Percentiles rank a stretch among this genome's conserved stretches.
These are phyloP conservation scores for Xerophyta viscosa DNA, from an alignment of 106 monocot genomes.

Conservation along the genomic window DNA sequence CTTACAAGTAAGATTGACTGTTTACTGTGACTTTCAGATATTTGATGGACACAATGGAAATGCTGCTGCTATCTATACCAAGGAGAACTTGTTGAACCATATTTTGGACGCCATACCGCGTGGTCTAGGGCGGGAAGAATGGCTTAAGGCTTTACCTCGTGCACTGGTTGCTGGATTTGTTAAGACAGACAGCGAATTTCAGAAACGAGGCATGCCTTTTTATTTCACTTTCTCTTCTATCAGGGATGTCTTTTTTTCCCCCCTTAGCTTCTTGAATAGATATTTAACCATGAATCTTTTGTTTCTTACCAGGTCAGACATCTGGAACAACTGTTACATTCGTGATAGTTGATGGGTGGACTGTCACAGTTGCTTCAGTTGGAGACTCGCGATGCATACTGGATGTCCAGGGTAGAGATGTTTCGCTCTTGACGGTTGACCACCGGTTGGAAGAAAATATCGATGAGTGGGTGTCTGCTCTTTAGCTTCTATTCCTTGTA, in stretches of 20 bases:
- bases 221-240: neutral
- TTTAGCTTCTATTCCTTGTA: neutral
- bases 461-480: conserved; percentile 51
- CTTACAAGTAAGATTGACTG: no score
- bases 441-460: conserved; percentile 92
- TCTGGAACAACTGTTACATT: conserved; percentile 92
- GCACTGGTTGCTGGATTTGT: conserved; percentile 70
- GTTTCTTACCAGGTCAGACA: conserved; percentile 48
- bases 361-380: conserved; percentile 85
- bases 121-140: conserved; percentile 49
- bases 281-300: neutral
- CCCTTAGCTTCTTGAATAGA: neutral
- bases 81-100: conserved; percentile 49
- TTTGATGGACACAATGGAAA: conserved; percentile 75
- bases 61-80: conserved; percentile 52
- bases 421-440: conserved; percentile 81
- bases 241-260: no score
- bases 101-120: conserved; percentile 42
- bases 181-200: conserved; percentile 68
- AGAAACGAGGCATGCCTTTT: conserved; percentile 32
- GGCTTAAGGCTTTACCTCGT: conserved; percentile 62
- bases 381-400: conserved; percentile 92
- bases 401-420: conserved; percentile 57
- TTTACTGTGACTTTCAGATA: conserved; percentile 23
- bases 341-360: conserved; percentile 93